Conservation (phyloP, 306 rosid genomes). For the Fagus sylvatica region DNA sequence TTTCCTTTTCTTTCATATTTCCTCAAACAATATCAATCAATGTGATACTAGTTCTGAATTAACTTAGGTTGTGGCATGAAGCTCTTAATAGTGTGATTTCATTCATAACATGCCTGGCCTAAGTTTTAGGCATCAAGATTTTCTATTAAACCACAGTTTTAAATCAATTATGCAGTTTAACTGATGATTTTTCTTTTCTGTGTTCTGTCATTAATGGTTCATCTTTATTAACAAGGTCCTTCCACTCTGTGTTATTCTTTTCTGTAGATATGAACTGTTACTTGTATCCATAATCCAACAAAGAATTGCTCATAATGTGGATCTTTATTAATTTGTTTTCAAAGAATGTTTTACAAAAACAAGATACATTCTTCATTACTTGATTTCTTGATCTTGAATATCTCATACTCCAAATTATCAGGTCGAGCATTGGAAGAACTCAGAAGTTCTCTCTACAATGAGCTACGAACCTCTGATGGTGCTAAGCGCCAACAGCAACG, state of each 20-base stretch:
- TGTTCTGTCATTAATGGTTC: neutral
- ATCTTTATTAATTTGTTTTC: neutral
- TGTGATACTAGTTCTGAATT: neutral
- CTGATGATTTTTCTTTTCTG: too few species aligned
- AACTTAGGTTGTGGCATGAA: neutral
- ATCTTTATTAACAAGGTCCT: neutral
- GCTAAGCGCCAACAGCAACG: slow-evolving; percentile 93
- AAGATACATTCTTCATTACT: neutral
- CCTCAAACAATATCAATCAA: neutral
- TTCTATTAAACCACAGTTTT: neutral
- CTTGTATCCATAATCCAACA: neutral
- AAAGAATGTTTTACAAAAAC: neutral
- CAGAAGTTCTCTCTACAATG: slow-evolving; percentile 78
- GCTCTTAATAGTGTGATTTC: neutral
- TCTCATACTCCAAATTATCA: slow-evolving; percentile 33
- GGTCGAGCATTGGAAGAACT: slow-evolving; percentile 87
- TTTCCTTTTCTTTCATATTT: neutral
- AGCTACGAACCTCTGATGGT: slow-evolving; percentile 84
- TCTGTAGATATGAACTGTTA: neutral
- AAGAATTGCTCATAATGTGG: neutral
- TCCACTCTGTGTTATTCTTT: neutral
- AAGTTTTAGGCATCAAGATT: neutral
- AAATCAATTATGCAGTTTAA: neutral
- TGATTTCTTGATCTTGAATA: slow-evolving; percentile 4
- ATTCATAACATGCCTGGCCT: neutral